Evolutionary conservation across 768 basidiomycete species (phyloP).

Genomic region (Pulveroboletus ravenelii): DNA sequence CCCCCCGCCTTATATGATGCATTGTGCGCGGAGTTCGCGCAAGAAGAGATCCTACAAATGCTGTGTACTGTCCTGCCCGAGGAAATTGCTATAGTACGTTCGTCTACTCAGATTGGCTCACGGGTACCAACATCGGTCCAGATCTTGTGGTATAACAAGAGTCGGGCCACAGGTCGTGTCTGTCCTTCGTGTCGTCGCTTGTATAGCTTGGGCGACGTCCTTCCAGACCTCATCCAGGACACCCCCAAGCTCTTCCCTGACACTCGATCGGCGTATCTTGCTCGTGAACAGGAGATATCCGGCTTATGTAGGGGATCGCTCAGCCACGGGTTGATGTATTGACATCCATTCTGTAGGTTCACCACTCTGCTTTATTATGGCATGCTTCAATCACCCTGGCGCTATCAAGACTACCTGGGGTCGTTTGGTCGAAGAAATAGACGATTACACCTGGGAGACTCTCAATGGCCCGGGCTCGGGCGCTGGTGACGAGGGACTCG

Average conservation of each 20-base stretch:
- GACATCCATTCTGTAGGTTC: constrained; percentile 48
- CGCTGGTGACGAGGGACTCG: constrained; percentile 39
- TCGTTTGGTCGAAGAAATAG: constrained; percentile 60
- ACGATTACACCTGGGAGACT: constrained; percentile 58
- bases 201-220: constrained; percentile 62
- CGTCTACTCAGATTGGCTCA: background rate
- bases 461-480: constrained; percentile 43
- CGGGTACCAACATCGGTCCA: constrained; percentile 22
- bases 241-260: constrained; percentile 12
- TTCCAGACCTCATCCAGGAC: constrained; percentile 44
- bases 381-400: constrained; percentile 58
- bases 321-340: background rate
- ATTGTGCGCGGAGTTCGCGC: constrained; percentile 73
- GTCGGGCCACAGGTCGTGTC: constrained; percentile 60
- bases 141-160: constrained; percentile 87
- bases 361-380: constrained; percentile 69
- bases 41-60: constrained; percentile 73
- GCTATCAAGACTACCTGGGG: constrained; percentile 71
- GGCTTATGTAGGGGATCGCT: constrained; percentile 58
- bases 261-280: constrained; percentile 37
- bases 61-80: constrained; percentile 62
- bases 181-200: constrained; percentile 76
- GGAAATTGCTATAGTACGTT: constrained; percentile 63
- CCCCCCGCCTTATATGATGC: constrained; percentile 59
- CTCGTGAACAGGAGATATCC: constrained; percentile 65